Evolutionary conservation across 768 basidiomycete genomes (phyloP), one percentile per base, ranked within the genome.

Genomic region (Neoboletus subvelutipes): DNA sequence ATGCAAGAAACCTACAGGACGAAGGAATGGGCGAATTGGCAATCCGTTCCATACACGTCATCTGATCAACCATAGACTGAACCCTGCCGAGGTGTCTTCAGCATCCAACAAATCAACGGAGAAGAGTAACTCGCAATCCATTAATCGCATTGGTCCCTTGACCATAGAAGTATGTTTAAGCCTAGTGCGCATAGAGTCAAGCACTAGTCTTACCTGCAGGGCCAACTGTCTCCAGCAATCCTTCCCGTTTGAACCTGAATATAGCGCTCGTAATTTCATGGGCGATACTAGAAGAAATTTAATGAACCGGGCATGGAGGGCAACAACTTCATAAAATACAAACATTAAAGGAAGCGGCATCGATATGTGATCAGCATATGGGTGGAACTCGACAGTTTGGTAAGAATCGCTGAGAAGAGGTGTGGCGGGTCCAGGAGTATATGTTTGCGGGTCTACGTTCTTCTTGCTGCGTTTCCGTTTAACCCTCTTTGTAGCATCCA

Each of bases 1-100:
- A 45, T 55, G 41, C 33, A 50, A 29, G 37, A 52, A 31, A 71
- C 84, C 37, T 58, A 88, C 87, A 92, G 39, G 87, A 87, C 40
- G 82, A 74, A 20, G 90, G 92, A 49, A 93, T 90, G 0, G 88
- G 89, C 11, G 92, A 92, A 70, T 90, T 93, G 17, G 92, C 90
- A 36, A 94, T 81, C n/a, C 95, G 83, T 73, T 98, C 94, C 86
- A 97, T 92, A 6, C 80, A 78, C 17, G 86, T 84, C 64, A 98
- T 78, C 69, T 92, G 87, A 64, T 94, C 92, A 1, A 91, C 86
- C 84, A 96, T 87, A 37, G 81, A 79, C 59, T 89, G 87, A 46
- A 94, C 75, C 48, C 90, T 92, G 60, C 5, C 58, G 45, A 41
- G 52, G 11, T 41, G n/a, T n/a, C 34, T 46, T 71, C 52, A 40